Evolutionary conservation across 192 early-diverging fungal species (phyloP), one percentile per base, ranked within the genome.

Genomic region (Backusella australiensis): DNA sequence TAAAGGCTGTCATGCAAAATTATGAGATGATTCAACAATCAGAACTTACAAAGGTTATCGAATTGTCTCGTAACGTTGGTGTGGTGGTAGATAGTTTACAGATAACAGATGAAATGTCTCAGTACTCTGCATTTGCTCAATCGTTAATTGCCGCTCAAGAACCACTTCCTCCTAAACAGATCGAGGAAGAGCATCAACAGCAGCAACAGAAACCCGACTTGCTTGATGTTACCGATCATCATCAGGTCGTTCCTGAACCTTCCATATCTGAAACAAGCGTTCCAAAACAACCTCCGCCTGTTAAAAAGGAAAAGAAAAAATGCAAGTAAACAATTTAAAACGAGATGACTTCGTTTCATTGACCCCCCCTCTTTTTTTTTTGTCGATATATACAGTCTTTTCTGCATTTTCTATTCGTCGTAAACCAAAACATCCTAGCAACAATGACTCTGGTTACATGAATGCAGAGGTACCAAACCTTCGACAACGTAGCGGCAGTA

Each of bases 21-120:
- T 83, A 80, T 67, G 82, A 80, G 34, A 34, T 67, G 6, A 41
- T 76, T 36, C 82, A 83, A 67, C 70, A 71, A 26, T 72, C 79
- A 14, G 78, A 83, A 42, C 19, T 79, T 35, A 6, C 59, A 12
- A 79, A 79, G 21, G 72, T 78, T 0, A 63, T 79, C 5, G 75
- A 83, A 42, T 32, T 67, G 59, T 39, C 65, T 34, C 42, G 65
- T 49, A 53, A 78, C n/a, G 63, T 39, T 17, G 34, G 59, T 38
- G 41, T 21, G n/a, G 59, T 63, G 0, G 72, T 66, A 11, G 36
- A 41, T 7, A 29, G 73, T 42, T 69, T 76, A 4, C 32, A 68
- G 23, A 72, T 78, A n/a, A 44, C 68, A 11, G 44, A 69, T 29
- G 77, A 68, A 66, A 66, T 68, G n/a, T 17, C 71, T 29, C 56